phyloP scores from a whole-genome alignment of 306 rosid species.

The Medicago truncatula region MtrunA17r5.0-ANR NC_053049.1:39164501-39165000 shows the following conservation, averaged over 20 bases:
- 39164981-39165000: constrained; percentile 86
- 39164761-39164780: background rate
- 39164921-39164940: constrained; percentile 84
- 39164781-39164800: background rate
- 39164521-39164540: no score
- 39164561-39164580: background rate
- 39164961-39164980: constrained; percentile 94
- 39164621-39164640: background rate
- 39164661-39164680: constrained; percentile 8
- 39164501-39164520: no score
- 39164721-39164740: constrained; percentile 16
- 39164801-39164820: constrained; percentile 14
- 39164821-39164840: background rate
- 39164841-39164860: background rate
- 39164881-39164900: constrained; percentile 28
- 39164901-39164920: constrained; percentile 57
- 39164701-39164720: constrained; percentile 23
- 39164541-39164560: no score
- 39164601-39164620: background rate
- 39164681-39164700: constrained; percentile 30
- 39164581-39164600: background rate
- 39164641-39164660: constrained; percentile 15
- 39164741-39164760: constrained; percentile 19
- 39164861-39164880: background rate
- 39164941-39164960: constrained; percentile 85